Evolutionary conservation across 176 grass and related monocot species (phyloP).

Genomic region (Eleusine indica): DNA sequence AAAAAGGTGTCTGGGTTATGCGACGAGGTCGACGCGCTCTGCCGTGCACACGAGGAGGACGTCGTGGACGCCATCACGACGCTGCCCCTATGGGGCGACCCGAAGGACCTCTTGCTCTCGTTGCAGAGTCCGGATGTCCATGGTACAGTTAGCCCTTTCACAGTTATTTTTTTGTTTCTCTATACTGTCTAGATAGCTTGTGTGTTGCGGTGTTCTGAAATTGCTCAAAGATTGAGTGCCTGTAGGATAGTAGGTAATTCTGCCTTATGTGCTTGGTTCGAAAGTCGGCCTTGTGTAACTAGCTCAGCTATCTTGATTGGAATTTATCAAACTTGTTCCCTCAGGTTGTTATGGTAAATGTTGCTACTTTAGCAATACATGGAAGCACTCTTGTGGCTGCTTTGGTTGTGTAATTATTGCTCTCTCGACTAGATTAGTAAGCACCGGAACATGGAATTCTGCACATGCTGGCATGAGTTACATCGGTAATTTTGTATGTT

Average conservation of each 20-base stretch:
- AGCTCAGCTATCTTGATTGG: slow-evolving; percentile 19
- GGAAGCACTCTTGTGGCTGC: not conserved
- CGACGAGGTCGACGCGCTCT: slow-evolving; percentile 22
- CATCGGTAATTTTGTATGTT: not conserved
- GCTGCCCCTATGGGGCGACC: slow-evolving; percentile 54
- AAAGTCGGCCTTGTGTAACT: slow-evolving; percentile 8
- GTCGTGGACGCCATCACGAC: slow-evolving; percentile 23
- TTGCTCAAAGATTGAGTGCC: not conserved
- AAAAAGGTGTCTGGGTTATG: slow-evolving; percentile 1
- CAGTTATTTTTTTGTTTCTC: not conserved
- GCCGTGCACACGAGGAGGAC: slow-evolving; percentile 26
- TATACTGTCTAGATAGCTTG: slow-evolving; percentile 34
- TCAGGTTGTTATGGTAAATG: not conserved
- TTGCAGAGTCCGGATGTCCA: not conserved
- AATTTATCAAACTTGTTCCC: slow-evolving; percentile 7
- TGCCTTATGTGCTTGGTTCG: not conserved
- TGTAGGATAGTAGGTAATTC: slow-evolving; percentile 20
- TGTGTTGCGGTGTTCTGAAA: not conserved
- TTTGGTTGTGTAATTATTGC: slow-evolving; percentile 17
- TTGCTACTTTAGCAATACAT: slow-evolving; percentile 32
- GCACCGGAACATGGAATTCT: not conserved
- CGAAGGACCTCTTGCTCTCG: slow-evolving; percentile 39
- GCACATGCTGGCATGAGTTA: slow-evolving; percentile 9
- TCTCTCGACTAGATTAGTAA: not conserved
- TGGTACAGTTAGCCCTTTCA: slow-evolving; percentile 39